Evolutionary conservation across 2,329 filamentous ascomycete genomes (phyloP).

Genomic region (Teratosphaeria zuluensis): DNA sequence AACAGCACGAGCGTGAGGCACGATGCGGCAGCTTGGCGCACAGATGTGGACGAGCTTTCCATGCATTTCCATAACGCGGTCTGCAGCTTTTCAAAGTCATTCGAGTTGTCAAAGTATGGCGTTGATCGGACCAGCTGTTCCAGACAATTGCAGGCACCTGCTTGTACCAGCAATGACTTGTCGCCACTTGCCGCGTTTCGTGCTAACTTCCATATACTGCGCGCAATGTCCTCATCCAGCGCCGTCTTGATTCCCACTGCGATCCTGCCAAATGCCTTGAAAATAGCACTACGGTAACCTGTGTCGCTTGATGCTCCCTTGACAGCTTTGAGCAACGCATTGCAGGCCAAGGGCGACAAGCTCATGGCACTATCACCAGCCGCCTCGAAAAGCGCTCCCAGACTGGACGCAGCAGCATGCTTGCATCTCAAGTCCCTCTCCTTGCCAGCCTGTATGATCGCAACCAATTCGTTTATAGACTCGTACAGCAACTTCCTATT

Average conservation of each 20-base stretch:
- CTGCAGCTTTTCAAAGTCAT: slow-evolving; percentile 84
- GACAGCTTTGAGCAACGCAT: slow-evolving; percentile 64
- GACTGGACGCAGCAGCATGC: slow-evolving; percentile 76
- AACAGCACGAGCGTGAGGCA: slow-evolving; percentile 76
- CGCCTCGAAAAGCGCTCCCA: slow-evolving; percentile 83
- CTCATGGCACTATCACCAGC: slow-evolving; percentile 89
- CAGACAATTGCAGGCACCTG: slow-evolving; percentile 69
- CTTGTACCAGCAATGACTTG: slow-evolving; percentile 72
- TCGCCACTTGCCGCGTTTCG: slow-evolving; percentile 67
- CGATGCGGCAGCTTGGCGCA: slow-evolving; percentile 77
- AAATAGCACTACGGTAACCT: slow-evolving; percentile 69
- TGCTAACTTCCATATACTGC: slow-evolving; percentile 88
- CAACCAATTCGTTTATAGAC: slow-evolving; percentile 79
- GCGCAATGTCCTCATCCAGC: slow-evolving; percentile 73
- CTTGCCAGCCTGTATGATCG: slow-evolving; percentile 64
- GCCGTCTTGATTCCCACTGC: slow-evolving; percentile 64
- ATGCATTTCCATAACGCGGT: slow-evolving; percentile 74
- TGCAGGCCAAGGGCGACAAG: slow-evolving; percentile 64
- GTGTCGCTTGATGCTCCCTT: slow-evolving; percentile 73
- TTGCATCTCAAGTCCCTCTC: slow-evolving; percentile 71
- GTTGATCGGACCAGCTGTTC: slow-evolving; percentile 64
- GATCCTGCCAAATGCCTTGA: slow-evolving; percentile 66
- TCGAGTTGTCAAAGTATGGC: slow-evolving; percentile 73
- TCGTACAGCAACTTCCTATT: slow-evolving; percentile 90
- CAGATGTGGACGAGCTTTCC: slow-evolving; percentile 64